phyloP scores from a whole-genome alignment of 345 rosid genomes.

The Murraya paniculata region DNA sequence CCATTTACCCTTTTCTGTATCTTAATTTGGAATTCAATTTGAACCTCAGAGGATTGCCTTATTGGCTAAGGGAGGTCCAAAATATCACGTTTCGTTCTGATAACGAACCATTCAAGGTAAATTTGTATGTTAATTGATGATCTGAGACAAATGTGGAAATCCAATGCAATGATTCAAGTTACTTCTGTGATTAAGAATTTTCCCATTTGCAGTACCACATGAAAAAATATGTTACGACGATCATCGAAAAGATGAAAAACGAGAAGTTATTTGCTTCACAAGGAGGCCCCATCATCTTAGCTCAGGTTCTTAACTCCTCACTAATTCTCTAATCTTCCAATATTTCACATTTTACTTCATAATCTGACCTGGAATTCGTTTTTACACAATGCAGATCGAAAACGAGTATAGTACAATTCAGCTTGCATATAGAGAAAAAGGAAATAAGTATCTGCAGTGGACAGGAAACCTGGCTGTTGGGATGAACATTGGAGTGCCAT shows the following conservation, averaged over 20 bases:
- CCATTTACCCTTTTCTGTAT: background rate
- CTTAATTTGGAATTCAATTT: background rate
- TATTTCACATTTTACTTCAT: background rate
- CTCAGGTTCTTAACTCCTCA: constrained; percentile 41
- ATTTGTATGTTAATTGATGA: background rate
- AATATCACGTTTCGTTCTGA: constrained; percentile 68
- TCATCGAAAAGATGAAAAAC: constrained; percentile 36
- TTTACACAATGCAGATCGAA: constrained; percentile 57
- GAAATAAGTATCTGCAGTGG: constrained; percentile 67
- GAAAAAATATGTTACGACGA: constrained; percentile 47
- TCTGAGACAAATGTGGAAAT: background rate
- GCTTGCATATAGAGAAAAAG: constrained; percentile 58
- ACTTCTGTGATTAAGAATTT: background rate
- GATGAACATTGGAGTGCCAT: constrained; percentile 67
- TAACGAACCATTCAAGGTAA: constrained; percentile 80
- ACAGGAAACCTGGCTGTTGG: constrained; percentile 58
- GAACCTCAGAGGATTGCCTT: constrained; percentile 74
- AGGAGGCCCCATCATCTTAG: constrained; percentile 75
- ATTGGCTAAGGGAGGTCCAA: constrained; percentile 79
- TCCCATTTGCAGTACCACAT: constrained; percentile 45
- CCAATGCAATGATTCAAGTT: background rate
- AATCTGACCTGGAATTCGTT: background rate
- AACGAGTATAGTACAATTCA: constrained; percentile 82
- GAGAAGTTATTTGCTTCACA: constrained; percentile 66
- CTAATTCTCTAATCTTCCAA: background rate